Base-by-base conservation (phyloP, 805 yeast genomes). In the Candida odintsovae region DNA sequence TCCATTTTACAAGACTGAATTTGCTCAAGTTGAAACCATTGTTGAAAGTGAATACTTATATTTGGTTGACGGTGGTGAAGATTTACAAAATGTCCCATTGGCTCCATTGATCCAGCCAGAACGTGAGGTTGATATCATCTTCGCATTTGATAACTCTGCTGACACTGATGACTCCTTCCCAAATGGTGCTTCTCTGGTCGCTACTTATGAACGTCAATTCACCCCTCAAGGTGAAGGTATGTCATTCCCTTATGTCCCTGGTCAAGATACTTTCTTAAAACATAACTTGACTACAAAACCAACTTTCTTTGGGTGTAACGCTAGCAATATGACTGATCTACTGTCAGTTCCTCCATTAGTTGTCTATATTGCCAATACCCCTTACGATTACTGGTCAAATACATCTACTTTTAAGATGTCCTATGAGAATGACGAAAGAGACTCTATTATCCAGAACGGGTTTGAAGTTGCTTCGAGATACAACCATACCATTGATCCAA, bases 171-270 rank as follows among this genome's bases (percentile, higher is more conserved):
- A 65, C 31, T 55, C 49, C 25, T 83, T 88, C 86, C 92, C 94
- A 35, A 73, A 77, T 58, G 92, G 90, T 44, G 56, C 78, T 5
- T 75, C 89, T 2, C 56, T 85, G 46, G 75, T 72, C 20, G 58
- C 62, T 40, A 77, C 86, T 12, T 83, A 76, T 57, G 67, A 70
- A 50, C 72, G 90, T 52, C 89, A 83, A 65, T 82, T 80, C 53
- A 48, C 55, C 3, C 35, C 52, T 18, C 75, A 75, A 53, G 62
- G 82, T 25, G 71, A 75, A 51, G 77, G 78, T 42, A 76, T 86
- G 23, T 70, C 83, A 3, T 86, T 85, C 73, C 95, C 96, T 10
- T 78, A 84, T 54, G 90, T 88, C 45, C 96, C 96, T 12, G 90
- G 80, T 61, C 67, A 62, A 23, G 65, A 72, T 39, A 75, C 90